Percentiles rank a stretch among this genome's conserved stretches.
These are phyloP conservation scores for Aspergillus affinis DNA, from an alignment of 495 filamentous ascomycete genomes.

Conservation along the genomic window DNA sequence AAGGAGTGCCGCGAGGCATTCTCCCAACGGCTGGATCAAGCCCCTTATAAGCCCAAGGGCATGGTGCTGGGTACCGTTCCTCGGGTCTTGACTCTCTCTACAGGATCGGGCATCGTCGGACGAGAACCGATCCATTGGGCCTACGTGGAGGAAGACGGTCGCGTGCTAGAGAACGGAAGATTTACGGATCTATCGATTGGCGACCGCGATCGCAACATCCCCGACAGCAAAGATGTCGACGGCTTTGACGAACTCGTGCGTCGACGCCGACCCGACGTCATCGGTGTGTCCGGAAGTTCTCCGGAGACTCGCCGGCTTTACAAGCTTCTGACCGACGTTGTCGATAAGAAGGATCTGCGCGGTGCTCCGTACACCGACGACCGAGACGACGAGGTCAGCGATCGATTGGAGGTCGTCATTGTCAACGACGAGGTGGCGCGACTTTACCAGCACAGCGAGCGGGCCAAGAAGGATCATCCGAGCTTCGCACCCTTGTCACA, in stretches of 20 bases:
- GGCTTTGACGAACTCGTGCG: slow-evolving; percentile 71
- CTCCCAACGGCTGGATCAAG: slow-evolving; percentile 85
- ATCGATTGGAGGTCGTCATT: slow-evolving; percentile 79
- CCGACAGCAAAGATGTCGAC: slow-evolving; percentile 60
- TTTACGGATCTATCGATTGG: slow-evolving; percentile 72
- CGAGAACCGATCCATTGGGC: slow-evolving; percentile 85
- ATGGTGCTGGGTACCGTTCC: slow-evolving; percentile 85
- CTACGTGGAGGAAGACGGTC: slow-evolving; percentile 89
- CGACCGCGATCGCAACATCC: slow-evolving; percentile 62
- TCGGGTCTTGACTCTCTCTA: slow-evolving; percentile 81
- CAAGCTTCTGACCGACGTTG: slow-evolving; percentile 70
- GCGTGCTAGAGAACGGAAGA: slow-evolving; percentile 83
- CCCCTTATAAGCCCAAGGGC: slow-evolving; percentile 93
- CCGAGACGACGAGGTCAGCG: slow-evolving; percentile 57
- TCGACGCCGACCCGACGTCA: slow-evolving; percentile 80
- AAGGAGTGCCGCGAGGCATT: slow-evolving; percentile 81
- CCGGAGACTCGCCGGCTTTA: slow-evolving; percentile 83
- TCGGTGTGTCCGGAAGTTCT: slow-evolving; percentile 87
- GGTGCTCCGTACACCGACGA: slow-evolving; percentile 72
- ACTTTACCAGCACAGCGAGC: slow-evolving; percentile 84
- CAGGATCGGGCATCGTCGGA: slow-evolving; percentile 68
- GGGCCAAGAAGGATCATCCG: slow-evolving; percentile 80
- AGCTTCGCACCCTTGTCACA: slow-evolving; percentile 69
- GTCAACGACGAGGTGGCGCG: slow-evolving; percentile 96
- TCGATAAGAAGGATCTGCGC: slow-evolving; percentile 69